A percentile compares a stretch with the other conserved stretches of the same genome.
phyloP scores from a whole-genome alignment of 441 rosid species.

The Metrosideros polymorpha region DNA sequence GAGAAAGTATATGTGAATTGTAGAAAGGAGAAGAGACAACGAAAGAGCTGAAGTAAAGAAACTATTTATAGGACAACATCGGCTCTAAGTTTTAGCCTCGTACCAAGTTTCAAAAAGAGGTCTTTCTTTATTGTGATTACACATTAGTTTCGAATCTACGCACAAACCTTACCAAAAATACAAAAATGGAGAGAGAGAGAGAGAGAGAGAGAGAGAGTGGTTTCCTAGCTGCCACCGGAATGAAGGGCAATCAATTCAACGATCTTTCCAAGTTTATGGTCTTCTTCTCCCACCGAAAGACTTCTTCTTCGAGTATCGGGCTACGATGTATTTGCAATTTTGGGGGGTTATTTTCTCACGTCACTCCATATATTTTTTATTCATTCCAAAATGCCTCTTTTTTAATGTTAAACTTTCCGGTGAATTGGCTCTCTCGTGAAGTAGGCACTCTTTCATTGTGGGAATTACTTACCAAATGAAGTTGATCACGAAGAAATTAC shows the following conservation, averaged over 20 bases:
- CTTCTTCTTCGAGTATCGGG: background rate
- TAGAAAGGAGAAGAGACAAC: background rate
- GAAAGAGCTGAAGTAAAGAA: background rate
- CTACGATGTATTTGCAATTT: background rate
- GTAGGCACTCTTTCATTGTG: background rate
- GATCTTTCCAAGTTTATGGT: background rate
- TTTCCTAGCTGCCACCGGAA: background rate
- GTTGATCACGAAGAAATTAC: background rate
- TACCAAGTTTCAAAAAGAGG: background rate
- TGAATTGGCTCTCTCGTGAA: background rate
- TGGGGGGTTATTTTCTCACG: background rate
- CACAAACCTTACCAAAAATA: too few relatives aligned
- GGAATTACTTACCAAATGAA: background rate
- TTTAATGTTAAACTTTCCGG: background rate
- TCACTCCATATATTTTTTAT: background rate
- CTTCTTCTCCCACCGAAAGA: background rate
- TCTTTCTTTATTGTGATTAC: background rate
- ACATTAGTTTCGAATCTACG: too few relatives aligned
- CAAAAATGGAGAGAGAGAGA: background rate
- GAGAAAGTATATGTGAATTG: background rate
- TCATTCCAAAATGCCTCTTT: background rate
- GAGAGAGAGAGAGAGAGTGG: background rate
- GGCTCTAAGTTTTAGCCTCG: background rate
- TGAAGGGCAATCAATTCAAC: background rate
- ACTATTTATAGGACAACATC: background rate